These are phyloP conservation scores for Dryas integrifolia DNA, from an alignment of 331 rosid species.

Conservation along the genomic window DNA sequence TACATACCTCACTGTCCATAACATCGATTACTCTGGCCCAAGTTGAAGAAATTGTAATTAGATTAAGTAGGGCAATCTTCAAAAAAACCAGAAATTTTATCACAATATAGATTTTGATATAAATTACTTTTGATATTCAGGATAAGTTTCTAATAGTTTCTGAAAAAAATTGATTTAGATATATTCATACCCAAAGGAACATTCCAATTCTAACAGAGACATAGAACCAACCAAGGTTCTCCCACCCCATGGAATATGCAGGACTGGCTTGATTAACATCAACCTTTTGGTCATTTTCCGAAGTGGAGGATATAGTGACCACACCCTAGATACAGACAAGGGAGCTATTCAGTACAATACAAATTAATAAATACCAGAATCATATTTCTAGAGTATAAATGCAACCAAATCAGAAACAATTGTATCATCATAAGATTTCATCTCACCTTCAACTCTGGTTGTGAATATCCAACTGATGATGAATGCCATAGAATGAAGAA, in stretches of 20 bases:
- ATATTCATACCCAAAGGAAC: conserved; percentile 79
- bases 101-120: conserved; percentile 12
- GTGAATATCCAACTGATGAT: conserved; percentile 54
- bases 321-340: conserved; percentile 43
- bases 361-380: conserved; percentile 19
- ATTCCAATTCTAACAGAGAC: conserved; percentile 77
- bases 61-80: conserved; percentile 87
- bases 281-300: conserved; percentile 39
- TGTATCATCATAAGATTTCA: conserved; percentile 25
- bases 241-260: conserved; percentile 54
- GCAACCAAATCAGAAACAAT: conserved; percentile 23
- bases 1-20: conserved; percentile 80
- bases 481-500: conserved; percentile 74
- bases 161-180: conserved; percentile 1
- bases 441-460: conserved; percentile 45
- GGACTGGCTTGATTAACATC: conserved; percentile 42
- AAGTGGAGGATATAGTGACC: conserved; percentile 28
- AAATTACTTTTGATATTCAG: neutral
- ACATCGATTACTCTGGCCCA: conserved; percentile 98
- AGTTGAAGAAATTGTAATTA: conserved; percentile 88
- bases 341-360: conserved; percentile 23
- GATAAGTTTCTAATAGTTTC: neutral
- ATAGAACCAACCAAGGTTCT: conserved; percentile 73
- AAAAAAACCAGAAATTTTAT: conserved; percentile 26
- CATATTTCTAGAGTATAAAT: conserved; percentile 22